Evolutionary conservation across 106 monocot species (phyloP).

Genomic region (Amphibolis antarctica): DNA sequence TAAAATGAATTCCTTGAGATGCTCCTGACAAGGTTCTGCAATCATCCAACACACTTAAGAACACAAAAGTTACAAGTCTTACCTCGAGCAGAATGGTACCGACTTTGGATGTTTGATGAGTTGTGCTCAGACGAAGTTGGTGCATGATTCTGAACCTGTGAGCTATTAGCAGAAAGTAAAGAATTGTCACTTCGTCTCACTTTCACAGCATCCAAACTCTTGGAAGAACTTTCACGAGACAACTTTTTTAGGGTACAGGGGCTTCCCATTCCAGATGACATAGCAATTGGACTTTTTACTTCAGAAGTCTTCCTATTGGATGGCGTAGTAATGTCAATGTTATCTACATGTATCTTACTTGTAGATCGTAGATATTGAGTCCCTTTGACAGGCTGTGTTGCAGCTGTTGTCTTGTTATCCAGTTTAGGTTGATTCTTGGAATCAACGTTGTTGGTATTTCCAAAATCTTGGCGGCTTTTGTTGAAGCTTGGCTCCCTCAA

Average conservation of each 20-base stretch:
- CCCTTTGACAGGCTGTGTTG: conserved; percentile 5
- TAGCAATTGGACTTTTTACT: neutral
- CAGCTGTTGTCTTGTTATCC: conserved; percentile 8
- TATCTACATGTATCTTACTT: conserved; percentile 11
- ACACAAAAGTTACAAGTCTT: conserved; percentile 3
- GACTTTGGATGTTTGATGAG: conserved; percentile 10
- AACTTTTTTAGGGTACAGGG: conserved; percentile 29
- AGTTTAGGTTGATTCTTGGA: conserved; percentile 3
- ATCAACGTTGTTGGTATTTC: conserved; percentile 3
- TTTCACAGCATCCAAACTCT: conserved; percentile 21
- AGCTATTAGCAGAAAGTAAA: conserved; percentile 7
- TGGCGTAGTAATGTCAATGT: conserved; percentile 14
- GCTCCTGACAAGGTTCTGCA: neutral
- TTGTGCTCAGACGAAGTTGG: conserved; percentile 8
- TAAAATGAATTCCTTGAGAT: neutral
- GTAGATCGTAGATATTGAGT: conserved; percentile 19
- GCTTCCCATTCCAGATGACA: conserved; percentile 16
- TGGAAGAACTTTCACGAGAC: conserved; percentile 41
- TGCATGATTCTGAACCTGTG: conserved; percentile 13
- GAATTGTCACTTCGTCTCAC: conserved; percentile 14
- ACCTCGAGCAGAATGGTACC: conserved; percentile 41
- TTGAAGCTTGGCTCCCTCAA: conserved; percentile 12
- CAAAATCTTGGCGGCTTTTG: conserved; percentile 23
- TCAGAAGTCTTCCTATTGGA: conserved; percentile 13
- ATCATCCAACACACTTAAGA: neutral